These are phyloP conservation scores for Tuber calosporum DNA, from an alignment of 495 filamentous ascomycete species.

Conservation along the genomic window DNA sequence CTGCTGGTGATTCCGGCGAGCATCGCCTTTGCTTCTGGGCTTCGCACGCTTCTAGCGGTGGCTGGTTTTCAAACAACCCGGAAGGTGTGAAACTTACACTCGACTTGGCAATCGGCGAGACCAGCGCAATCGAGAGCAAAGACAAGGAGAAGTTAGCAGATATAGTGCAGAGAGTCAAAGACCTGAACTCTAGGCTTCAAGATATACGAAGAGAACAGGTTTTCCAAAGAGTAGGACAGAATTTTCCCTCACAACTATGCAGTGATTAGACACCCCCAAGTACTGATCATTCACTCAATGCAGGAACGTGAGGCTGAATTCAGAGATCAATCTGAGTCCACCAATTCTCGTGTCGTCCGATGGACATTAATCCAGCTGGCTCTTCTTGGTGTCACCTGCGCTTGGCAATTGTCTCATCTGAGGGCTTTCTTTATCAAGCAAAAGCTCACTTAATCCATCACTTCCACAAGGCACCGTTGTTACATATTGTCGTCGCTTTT, in stretches of 20 bases:
- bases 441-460: constrained; percentile 67
- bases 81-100: constrained; percentile 76
- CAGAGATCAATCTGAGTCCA: constrained; percentile 89
- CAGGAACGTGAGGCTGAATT: constrained; percentile 98
- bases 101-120: constrained; percentile 92
- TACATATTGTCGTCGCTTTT: not conserved
- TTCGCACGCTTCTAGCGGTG: constrained; percentile 54
- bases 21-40: constrained; percentile 93
- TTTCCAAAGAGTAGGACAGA: constrained; percentile 74
- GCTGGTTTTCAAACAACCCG: constrained; percentile 63
- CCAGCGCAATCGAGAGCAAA: constrained; percentile 83
- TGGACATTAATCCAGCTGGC: constrained; percentile 88
- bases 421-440: constrained; percentile 99
- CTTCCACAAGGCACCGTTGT: not conserved
- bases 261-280: not conserved
- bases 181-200: constrained; percentile 77
- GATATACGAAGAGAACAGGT: constrained; percentile 93
- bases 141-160: constrained; percentile 92
- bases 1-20: constrained; percentile 82
- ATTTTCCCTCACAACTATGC: not conserved
- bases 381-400: constrained; percentile 83
- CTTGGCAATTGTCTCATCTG: constrained; percentile 94
- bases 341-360: constrained; percentile 84
- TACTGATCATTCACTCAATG: not conserved
- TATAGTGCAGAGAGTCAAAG: constrained; percentile 80